Evolutionary conservation across 2,329 filamentous ascomycete species (phyloP).

Genomic region (Aureobasidium subglaciale): DNA sequence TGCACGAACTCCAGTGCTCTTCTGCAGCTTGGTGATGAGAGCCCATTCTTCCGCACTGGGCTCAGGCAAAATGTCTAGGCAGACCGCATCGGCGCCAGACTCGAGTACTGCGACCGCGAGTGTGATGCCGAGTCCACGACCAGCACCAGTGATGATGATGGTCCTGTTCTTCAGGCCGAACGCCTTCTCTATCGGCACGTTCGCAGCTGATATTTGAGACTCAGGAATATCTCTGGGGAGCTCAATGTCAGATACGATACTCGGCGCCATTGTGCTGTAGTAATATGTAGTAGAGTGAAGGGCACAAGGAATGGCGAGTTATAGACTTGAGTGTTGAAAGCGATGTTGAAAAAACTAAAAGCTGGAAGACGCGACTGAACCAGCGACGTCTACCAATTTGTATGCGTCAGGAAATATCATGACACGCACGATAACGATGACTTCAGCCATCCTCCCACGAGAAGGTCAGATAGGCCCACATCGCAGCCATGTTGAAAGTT

Average conservation of each 20-base stretch:
- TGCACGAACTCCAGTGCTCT: slow-evolving; percentile 57
- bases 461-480: not conserved
- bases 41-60: slow-evolving; percentile 38
- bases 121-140: slow-evolving; percentile 60
- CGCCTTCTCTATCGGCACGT: slow-evolving; percentile 17
- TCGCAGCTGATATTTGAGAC: slow-evolving; percentile 20
- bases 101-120: slow-evolving; percentile 61
- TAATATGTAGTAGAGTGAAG: too few relatives aligned
- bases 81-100: slow-evolving; percentile 51
- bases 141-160: slow-evolving; percentile 63
- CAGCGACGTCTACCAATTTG: not conserved
- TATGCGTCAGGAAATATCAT: not conserved
- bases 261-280: slow-evolving; percentile 20
- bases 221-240: slow-evolving; percentile 21
- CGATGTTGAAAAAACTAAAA: not conserved
- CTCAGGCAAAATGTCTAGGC: slow-evolving; percentile 52
- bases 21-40: slow-evolving; percentile 25
- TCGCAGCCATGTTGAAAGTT: not conserved
- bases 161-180: slow-evolving; percentile 55
- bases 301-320: not conserved
- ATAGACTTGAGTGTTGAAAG: not conserved
- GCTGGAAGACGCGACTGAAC: not conserved
- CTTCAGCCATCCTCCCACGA: not conserved
- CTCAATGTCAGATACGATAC: slow-evolving; percentile 22
- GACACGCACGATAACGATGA: not conserved